Evolutionary conservation across 805 yeast genomes (phyloP), one percentile per base, ranked within the genome.

Genomic region (Wickerhamomyces canadensis): DNA sequence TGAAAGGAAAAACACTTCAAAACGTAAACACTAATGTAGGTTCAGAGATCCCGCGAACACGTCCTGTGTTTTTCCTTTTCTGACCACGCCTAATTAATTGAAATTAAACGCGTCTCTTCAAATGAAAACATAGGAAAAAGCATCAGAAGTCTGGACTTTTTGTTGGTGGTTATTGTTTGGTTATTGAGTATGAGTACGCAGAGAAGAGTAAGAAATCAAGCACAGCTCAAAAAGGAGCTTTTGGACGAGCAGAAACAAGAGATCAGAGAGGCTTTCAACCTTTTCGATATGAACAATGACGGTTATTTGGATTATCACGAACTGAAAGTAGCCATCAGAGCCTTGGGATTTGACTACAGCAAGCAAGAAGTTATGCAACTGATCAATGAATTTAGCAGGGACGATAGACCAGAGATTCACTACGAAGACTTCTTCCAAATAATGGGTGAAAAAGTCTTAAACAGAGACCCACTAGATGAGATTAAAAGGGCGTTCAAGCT

Each of bases 401-500:
- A 83, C 43, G 84, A 83, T 43, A 70, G 81, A 21, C 78, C 76
- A 38, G 66, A 80, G 47, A 82, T 91, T 52, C 74, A 79, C 27
- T 85, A 81, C 52, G 95, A 85, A 35, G 89, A 84, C 51, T 91
- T 91, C 60, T 82, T 76, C 56, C 48, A 34, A 6, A 33, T 59
- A 64, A 87, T 86, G 62, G 89, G 94, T 1, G 84, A 78, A 40
- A 80, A 75, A 62, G 84, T 93, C n/a, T 64, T 84, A 13, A 80
- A 83, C 36, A 70, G 98, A 52, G 97, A 93, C 57, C 98, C 98
- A 5, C 58, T 84, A 40, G 98, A 91, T 33, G 99, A 93, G 56
- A 83, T 93, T 15, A 74, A 77, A 42, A 68, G 97, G 34, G 98
- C 98, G 0, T 93, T 93, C 65, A 77, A 75, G 51, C 66, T 89